Evolutionary conservation across 2,329 filamentous ascomycete genomes (phyloP).

Genomic region (Fusarium domesticum): DNA sequence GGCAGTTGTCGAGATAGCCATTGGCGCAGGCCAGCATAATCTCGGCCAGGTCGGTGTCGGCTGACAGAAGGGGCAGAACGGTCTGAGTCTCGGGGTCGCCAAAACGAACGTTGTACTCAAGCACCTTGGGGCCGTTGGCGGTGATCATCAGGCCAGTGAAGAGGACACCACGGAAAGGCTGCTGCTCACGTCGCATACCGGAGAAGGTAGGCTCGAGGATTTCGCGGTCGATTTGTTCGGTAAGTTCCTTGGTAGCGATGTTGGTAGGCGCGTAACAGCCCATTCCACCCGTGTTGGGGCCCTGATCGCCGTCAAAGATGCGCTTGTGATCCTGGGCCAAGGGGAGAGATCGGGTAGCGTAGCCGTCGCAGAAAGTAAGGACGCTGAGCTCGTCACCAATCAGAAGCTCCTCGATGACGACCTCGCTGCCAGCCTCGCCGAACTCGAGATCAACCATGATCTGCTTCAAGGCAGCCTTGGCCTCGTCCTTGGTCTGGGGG

Average conservation of each 20-base stretch:
- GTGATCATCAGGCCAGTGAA: slow-evolving; percentile 97
- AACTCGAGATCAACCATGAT: slow-evolving; percentile 92
- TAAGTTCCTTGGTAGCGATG: slow-evolving; percentile 70
- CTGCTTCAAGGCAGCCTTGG: slow-evolving; percentile 73
- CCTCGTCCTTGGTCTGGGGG: slow-evolving; percentile 76
- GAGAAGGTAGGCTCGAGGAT: slow-evolving; percentile 88
- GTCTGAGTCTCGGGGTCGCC: slow-evolving; percentile 91
- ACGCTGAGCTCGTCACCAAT: slow-evolving; percentile 91
- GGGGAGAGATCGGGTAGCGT: slow-evolving; percentile 76
- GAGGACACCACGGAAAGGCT: slow-evolving; percentile 69
- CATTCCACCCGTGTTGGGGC: slow-evolving; percentile 96
- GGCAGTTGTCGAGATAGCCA: slow-evolving; percentile 67
- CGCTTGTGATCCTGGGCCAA: slow-evolving; percentile 97
- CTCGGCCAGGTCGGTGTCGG: slow-evolving; percentile 78
- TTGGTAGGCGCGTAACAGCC: slow-evolving; percentile 93
- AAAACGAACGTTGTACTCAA: slow-evolving; percentile 92
- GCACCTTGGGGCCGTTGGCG: slow-evolving; percentile 70
- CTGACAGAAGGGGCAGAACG: slow-evolving; percentile 70
- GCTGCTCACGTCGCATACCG: slow-evolving; percentile 79
- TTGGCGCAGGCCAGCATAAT: slow-evolving; percentile 78
- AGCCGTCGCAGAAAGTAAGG: slow-evolving; percentile 86
- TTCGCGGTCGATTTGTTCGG: slow-evolving; percentile 72
- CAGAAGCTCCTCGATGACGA: slow-evolving; percentile 93
- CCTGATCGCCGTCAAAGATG: slow-evolving; percentile 83
- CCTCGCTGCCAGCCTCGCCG: slow-evolving; percentile 79